These are phyloP conservation scores for Mycena maculata DNA, from an alignment of 768 basidiomycete species.

Conservation along the genomic window DNA sequence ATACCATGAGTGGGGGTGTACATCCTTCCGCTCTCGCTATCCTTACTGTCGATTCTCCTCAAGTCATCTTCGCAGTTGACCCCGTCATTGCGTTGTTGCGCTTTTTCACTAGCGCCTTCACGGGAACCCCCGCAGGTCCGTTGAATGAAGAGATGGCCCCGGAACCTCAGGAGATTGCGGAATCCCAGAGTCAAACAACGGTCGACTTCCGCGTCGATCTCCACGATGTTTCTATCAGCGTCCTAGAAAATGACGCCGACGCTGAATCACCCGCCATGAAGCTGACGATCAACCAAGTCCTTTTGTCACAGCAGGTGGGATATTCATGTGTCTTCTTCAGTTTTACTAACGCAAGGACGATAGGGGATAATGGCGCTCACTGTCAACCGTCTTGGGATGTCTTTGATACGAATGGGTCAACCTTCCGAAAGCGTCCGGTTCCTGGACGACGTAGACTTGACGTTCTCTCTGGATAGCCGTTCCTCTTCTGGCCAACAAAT, in stretches of 20 bases:
- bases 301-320: constrained; percentile 90
- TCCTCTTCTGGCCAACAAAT: constrained; percentile 74
- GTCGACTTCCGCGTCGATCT: constrained; percentile 86
- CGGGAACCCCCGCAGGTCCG: constrained; percentile 27
- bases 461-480: constrained; percentile 89
- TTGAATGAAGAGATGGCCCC: constrained; percentile 22
- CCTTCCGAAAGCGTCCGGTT: constrained; percentile 88
- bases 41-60: constrained; percentile 91
- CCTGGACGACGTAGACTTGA: constrained; percentile 91
- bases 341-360: constrained; percentile 3
- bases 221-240: constrained; percentile 87
- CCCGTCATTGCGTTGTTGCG: constrained; percentile 90
- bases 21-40: constrained; percentile 75
- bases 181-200: constrained; percentile 33
- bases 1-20: constrained; percentile 75
- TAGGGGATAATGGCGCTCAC: constrained; percentile 87
- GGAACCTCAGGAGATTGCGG: constrained; percentile 25
- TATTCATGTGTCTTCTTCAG: not conserved
- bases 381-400: constrained; percentile 91
- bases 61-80: constrained; percentile 91
- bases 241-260: constrained; percentile 88
- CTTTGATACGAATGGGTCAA: constrained; percentile 88
- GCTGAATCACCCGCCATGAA: constrained; percentile 87
- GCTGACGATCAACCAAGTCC: constrained; percentile 83
- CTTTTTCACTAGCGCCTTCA: constrained; percentile 78